Evolutionary conservation across 2,329 filamentous ascomycete genomes (phyloP), one percentile per base, ranked within the genome.

Genomic region (Cytospora mali): DNA sequence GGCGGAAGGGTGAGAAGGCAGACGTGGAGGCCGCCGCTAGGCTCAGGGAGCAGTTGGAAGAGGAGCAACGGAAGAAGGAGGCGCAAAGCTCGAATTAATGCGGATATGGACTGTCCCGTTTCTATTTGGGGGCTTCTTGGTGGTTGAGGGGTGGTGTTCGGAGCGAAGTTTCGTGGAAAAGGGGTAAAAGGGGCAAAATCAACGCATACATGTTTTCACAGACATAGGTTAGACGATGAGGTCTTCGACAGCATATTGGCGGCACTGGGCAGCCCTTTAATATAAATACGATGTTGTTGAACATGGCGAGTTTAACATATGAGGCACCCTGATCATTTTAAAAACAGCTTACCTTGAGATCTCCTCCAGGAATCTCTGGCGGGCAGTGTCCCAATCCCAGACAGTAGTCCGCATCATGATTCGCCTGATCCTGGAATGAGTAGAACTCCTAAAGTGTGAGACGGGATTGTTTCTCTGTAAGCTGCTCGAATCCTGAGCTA

Each of bases 1-100:
- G 91, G 58, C 88, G 89, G 69, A 99, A 99, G 80, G 90, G 93
- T 13, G 85, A 92, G 68, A 99, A 99, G 79, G 88, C 89, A 0
- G 83, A 88, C 54, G 84, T 86, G 0, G 95, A 98, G 75, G 86
- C 84, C 25, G 84, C 86, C 14, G 84, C 86, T 49, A 81, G 83
- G 64, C 76, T 84, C 68, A 79, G 86, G 64, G 89, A 92, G 76
- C 73, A 81, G 27, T 71, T 89, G 58, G 87, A 89, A 71, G 84
- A 83, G 69, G 81, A 85, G 71, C 83, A 87, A 74, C 75, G 77
- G 42, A 69, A 69, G 50, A 80, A 78, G 69, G 82, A 85, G 69
- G 79, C 75, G 46, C 73, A 60, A 23, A 21, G 14, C 28, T 52
- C 50, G 29, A 42, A 6, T 9, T 60, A 54, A 7, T 10, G n/a